Evolutionary conservation across 257 asterid genomes (phyloP).

Genomic region (Echium plantagineum): DNA sequence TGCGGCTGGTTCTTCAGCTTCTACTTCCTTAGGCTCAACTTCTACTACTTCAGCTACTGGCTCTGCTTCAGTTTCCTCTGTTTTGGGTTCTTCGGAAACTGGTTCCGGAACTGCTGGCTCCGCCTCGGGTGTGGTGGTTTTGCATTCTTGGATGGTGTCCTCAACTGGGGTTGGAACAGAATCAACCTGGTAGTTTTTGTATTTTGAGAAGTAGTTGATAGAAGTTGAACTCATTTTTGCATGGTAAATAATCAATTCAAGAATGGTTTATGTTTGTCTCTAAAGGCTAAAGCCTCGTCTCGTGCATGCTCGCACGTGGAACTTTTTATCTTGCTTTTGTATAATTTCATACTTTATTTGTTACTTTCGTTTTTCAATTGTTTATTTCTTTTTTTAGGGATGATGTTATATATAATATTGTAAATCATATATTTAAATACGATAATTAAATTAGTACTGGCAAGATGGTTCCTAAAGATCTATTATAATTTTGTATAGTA

Average conservation of each 20-base stretch:
- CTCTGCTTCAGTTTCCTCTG: conserved; percentile 12
- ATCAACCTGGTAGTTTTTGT: conserved; percentile 27
- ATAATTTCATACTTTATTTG: too few species aligned
- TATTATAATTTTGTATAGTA: too few species aligned
- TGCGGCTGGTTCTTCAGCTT: conserved; percentile 10
- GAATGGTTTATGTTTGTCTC: not conserved
- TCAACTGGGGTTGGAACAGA: conserved; percentile 23
- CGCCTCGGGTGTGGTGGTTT: conserved; percentile 12
- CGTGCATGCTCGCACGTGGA: too few species aligned
- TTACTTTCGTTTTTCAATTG: too few species aligned
- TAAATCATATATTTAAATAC: too few species aligned
- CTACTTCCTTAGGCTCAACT: conserved; percentile 11
- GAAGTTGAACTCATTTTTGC: not conserved
- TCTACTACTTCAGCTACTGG: conserved; percentile 14
- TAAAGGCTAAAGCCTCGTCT: too few species aligned
- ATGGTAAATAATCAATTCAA: not conserved
- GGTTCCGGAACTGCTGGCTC: conserved; percentile 7
- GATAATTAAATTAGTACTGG: too few species aligned
- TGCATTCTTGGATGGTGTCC: conserved; percentile 1
- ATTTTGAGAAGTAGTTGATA: not conserved
- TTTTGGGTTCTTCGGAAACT: conserved; percentile 12
- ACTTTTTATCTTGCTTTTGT: too few species aligned
- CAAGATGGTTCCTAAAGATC: too few species aligned
- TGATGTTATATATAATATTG: too few species aligned
- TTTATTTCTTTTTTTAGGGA: too few species aligned